Conservation (phyloP, 805 yeast species). For the Sungouiella thailandica region DNA sequence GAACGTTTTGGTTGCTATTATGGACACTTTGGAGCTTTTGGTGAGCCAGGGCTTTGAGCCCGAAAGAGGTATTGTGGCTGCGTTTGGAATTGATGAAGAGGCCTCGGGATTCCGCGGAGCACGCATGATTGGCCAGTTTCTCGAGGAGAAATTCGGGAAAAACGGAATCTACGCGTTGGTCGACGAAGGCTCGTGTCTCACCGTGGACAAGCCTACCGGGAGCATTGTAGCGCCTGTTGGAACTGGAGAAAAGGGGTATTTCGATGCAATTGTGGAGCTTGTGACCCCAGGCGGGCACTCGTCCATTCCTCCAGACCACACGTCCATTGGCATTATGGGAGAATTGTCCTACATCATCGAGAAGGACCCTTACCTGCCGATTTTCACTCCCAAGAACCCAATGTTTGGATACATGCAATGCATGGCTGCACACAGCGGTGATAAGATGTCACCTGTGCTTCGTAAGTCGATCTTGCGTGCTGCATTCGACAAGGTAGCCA, state of each 20-base stretch:
- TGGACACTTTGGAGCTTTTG: constrained; percentile 16
- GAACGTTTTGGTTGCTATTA: constrained; percentile 13
- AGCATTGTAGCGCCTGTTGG: constrained; percentile 51
- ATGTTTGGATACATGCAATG: constrained; percentile 24
- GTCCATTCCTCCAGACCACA: constrained; percentile 26
- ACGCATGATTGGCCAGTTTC: constrained; percentile 8
- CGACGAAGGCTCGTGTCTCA: constrained; percentile 25
- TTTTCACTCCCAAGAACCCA: constrained; percentile 22
- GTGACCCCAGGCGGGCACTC: constrained; percentile 28
- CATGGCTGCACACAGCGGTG: constrained; percentile 17
- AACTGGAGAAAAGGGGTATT: constrained; percentile 45
- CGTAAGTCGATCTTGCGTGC: constrained; percentile 30
- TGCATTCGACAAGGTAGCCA: constrained; percentile 29
- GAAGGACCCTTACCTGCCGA: constrained; percentile 15
- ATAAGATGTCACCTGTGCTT: constrained; percentile 7
- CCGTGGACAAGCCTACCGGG: constrained; percentile 35
- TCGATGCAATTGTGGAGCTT: constrained; percentile 36
- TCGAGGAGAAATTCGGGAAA: constrained; percentile 13
- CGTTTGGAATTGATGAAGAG: constrained; percentile 19
- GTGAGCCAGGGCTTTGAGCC: constrained; percentile 8
- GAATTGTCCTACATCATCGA: constrained; percentile 18
- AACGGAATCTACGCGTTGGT: constrained; percentile 14
- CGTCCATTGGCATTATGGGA: constrained; percentile 25
- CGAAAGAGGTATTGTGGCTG: constrained; percentile 12
- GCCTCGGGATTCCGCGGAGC: constrained; percentile 15